A percentile compares a stretch with the other conserved stretches of the same genome.
phyloP scores from a whole-genome alignment of 345 rosid species.

The Moringa oleifera region DNA sequence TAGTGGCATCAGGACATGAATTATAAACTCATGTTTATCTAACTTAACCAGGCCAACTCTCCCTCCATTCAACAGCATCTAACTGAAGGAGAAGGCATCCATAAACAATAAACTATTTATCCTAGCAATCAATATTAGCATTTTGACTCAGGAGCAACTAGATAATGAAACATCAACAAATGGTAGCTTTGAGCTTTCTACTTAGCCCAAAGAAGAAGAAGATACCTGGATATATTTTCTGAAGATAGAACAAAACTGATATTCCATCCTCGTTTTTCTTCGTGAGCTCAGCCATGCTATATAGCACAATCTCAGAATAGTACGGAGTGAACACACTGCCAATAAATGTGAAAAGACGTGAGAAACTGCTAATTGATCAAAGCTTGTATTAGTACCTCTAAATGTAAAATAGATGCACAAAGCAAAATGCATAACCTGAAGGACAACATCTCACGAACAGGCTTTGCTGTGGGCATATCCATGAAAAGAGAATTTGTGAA shows the following conservation, averaged over 20 bases:
- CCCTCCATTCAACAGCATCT: no score
- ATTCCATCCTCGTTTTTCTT: constrained; percentile 97
- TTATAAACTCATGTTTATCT: no score
- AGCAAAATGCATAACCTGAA: constrained; percentile 52
- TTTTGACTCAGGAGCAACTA: constrained; percentile 2
- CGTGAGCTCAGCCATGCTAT: constrained; percentile 81
- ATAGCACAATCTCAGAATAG: constrained; percentile 92
- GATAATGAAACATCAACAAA: constrained; percentile 1
- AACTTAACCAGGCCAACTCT: no score
- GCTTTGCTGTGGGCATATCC: constrained; percentile 73
- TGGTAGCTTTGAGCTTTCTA: background rate
- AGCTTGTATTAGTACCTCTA: constrained; percentile 4
- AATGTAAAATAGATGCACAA: constrained; percentile 2
- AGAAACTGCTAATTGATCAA: constrained; percentile 21
- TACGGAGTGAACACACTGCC: constrained; percentile 98
- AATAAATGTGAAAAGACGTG: constrained; percentile 10
- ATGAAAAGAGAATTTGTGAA: constrained; percentile 96
- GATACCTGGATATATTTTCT: constrained; percentile 97
- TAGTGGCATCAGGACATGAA: no score
- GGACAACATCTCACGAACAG: constrained; percentile 73
- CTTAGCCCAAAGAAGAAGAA: constrained; percentile 2
- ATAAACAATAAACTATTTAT: no score
- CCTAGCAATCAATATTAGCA: no score
- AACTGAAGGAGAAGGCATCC: no score
- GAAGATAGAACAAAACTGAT: constrained; percentile 92